Conservation (phyloP, 192 early-diverging fungal species). For the Neocallimastix lanati region DNA sequence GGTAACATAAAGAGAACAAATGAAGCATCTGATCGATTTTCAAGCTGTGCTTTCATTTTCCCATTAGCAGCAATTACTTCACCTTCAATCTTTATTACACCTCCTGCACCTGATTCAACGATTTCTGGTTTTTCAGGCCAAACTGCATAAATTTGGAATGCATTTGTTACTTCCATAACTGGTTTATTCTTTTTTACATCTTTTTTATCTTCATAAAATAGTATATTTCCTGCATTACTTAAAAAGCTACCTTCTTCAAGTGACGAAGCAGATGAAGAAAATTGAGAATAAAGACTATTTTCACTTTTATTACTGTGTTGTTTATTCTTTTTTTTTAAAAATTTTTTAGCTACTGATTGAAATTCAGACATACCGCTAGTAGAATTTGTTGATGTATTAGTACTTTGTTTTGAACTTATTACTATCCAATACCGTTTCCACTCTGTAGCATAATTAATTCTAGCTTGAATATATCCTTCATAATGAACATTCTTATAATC, state of each 20-base stretch:
- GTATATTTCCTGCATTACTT: constrained; percentile 8
- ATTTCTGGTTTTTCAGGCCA: neutral
- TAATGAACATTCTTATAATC: constrained; percentile 10
- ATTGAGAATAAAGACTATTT: neutral
- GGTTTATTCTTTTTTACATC: constrained; percentile 13
- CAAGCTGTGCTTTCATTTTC: neutral
- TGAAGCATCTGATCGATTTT: neutral
- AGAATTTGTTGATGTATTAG: neutral
- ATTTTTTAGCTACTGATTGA: neutral
- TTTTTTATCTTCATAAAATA: constrained; percentile 14
- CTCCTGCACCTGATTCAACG: neutral
- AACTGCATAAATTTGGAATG: neutral
- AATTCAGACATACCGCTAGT: neutral
- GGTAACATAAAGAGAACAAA: neutral
- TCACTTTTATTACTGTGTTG: constrained; percentile 2
- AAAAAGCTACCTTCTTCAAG: neutral
- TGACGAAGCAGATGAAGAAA: constrained; percentile 13
- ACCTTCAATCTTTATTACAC: neutral
- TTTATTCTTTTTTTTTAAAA: neutral
- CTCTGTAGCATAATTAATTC: constrained; percentile 8
- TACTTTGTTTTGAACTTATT: constrained; percentile 3
- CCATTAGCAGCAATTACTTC: neutral
- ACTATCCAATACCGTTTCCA: constrained; percentile 18
- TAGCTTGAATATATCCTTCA: constrained; percentile 12
- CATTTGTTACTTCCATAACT: neutral